These are phyloP conservation scores for Tricholoma furcatifolium DNA, from an alignment of 768 basidiomycete species.

Conservation along the genomic window DNA sequence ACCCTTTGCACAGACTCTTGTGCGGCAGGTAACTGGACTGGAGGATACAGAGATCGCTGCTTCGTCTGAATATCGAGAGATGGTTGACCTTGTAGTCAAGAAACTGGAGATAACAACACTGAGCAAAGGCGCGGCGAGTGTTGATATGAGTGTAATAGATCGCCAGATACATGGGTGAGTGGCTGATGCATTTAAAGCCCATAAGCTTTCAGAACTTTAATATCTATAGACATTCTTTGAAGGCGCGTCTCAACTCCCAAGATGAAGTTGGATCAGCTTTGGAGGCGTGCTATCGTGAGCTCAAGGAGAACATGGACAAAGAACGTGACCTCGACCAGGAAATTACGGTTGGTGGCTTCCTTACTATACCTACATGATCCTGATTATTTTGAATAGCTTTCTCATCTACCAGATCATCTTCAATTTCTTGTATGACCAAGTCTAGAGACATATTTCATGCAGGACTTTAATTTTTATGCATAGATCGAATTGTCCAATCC, in stretches of 20 bases:
- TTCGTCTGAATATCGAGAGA: conserved; percentile 37
- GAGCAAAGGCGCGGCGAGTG: conserved; percentile 54
- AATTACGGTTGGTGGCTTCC: conserved; percentile 49
- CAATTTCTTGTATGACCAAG: conserved; percentile 59
- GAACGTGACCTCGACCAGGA: conserved; percentile 63
- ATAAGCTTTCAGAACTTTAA: not conserved
- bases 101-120: conserved; percentile 54
- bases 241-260: conserved; percentile 67
- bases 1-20: conserved; percentile 54
- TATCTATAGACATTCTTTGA: conserved; percentile 51
- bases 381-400: conserved; percentile 35
- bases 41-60: conserved; percentile 37
- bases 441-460: not conserved
- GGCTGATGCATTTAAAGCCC: not conserved
- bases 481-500: conserved; percentile 60
- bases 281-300: conserved; percentile 44
- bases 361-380: not conserved
- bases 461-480: not conserved
- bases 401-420: conserved; percentile 68
- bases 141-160: conserved; percentile 55
- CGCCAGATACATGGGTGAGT: conserved; percentile 57
- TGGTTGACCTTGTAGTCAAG: conserved; percentile 57
- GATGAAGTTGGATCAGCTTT: conserved; percentile 63
- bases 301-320: conserved; percentile 49
- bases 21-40: conserved; percentile 50